A percentile compares a stretch with the other conserved stretches of the same genome.
phyloP scores from a whole-genome alignment of 2,329 filamentous ascomycete genomes.

The Zymoseptoria pseudotritici region DNA sequence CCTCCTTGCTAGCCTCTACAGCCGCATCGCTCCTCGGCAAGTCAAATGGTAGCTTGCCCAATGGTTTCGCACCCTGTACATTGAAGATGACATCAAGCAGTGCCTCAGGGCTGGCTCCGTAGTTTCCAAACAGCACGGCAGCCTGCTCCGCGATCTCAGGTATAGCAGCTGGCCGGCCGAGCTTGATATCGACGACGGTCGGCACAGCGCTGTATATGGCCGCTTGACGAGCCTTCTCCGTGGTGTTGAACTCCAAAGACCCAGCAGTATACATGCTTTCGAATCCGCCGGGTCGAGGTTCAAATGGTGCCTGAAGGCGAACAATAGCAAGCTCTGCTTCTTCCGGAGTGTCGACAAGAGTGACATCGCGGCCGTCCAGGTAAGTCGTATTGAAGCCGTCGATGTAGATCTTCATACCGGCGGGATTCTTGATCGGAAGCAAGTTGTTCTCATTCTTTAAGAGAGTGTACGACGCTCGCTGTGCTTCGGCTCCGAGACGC shows the following conservation, averaged over 20 bases:
- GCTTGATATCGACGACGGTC: constrained; percentile 38
- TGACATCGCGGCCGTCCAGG: constrained; percentile 28
- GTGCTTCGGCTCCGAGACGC: constrained; percentile 32
- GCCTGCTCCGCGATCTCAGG: constrained; percentile 36
- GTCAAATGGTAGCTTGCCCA: constrained; percentile 43
- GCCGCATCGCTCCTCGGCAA: constrained; percentile 40
- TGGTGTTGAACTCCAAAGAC: constrained; percentile 35
- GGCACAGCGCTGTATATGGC: constrained; percentile 34
- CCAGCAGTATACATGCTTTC: constrained; percentile 35
- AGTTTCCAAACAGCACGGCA: constrained; percentile 35
- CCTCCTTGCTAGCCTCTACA: constrained; percentile 31
- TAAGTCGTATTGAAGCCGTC: constrained; percentile 31
- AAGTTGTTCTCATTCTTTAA: constrained; percentile 30
- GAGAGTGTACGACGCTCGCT: constrained; percentile 32
- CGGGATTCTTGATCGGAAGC: constrained; percentile 23
- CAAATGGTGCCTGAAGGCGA: constrained; percentile 35
- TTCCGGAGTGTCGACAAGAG: constrained; percentile 29
- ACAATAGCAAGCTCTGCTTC: constrained; percentile 39
- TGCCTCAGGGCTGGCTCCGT: constrained; percentile 35
- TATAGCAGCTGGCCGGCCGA: constrained; percentile 39
- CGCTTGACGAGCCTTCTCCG: constrained; percentile 33
- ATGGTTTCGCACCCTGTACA: constrained; percentile 29
- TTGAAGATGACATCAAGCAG: constrained; percentile 41
- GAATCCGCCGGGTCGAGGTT: constrained; percentile 37
- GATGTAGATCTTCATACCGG: constrained; percentile 28